These are phyloP conservation scores for Golubevia pallescens DNA, from an alignment of 1,284 basidiomycete species.

Conservation along the genomic window DNA sequence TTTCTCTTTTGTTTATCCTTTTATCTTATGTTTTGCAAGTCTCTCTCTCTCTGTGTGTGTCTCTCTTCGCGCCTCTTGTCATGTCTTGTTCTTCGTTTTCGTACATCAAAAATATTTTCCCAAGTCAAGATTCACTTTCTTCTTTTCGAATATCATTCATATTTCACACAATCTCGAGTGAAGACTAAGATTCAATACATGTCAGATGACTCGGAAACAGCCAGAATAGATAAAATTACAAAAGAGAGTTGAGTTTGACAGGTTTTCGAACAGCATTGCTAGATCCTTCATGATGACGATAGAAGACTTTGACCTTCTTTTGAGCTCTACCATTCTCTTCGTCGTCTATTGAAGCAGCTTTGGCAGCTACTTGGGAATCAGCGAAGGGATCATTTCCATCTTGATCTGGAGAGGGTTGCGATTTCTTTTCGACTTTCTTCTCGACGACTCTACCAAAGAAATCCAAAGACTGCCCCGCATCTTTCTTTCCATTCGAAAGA, in stretches of 20 bases:
- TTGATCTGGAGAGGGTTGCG: background rate
- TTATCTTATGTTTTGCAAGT: too few species aligned
- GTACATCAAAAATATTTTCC: too few species aligned
- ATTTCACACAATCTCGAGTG: too few species aligned
- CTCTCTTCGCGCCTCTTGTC: too few species aligned
- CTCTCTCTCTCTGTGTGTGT: too few species aligned
- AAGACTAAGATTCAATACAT: too few species aligned
- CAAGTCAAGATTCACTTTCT: too few species aligned
- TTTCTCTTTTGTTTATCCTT: too few species aligned
- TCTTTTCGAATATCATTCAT: too few species aligned
- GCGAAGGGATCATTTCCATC: background rate
- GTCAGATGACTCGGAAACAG: too few species aligned
- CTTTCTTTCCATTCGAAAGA: background rate
- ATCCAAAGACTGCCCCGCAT: constrained; percentile 27
- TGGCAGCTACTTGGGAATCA: background rate
- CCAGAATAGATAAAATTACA: too few species aligned
- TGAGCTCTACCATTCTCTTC: constrained; percentile 7
- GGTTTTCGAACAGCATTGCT: constrained; percentile 58
- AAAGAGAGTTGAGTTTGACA: constrained; percentile 36
- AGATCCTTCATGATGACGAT: constrained; percentile 59
- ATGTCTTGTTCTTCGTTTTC: too few species aligned
- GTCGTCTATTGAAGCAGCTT: background rate
- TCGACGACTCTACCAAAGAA: constrained; percentile 57
- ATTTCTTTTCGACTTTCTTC: constrained; percentile 15
- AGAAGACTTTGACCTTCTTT: constrained; percentile 49